These are phyloP conservation scores for Tolypocladium sp. DNA, from an alignment of 2,329 filamentous ascomycete species.

Conservation along the genomic window DNA sequence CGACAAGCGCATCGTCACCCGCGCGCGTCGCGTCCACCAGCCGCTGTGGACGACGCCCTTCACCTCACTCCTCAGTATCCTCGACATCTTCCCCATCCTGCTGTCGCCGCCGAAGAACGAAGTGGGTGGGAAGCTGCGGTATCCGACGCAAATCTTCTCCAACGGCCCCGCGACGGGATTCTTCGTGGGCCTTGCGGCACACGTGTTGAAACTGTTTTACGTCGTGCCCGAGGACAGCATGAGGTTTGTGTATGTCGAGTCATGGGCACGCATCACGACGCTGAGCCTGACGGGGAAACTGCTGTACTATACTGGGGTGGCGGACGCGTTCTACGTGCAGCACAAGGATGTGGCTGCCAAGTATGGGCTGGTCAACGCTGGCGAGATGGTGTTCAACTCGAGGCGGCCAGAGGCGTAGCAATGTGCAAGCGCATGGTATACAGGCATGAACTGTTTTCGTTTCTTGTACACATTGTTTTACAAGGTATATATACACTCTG, in stretches of 20 bases:
- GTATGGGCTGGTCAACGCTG: conserved; percentile 27
- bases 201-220: conserved; percentile 36
- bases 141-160: conserved; percentile 69
- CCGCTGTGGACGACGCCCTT: conserved; percentile 63
- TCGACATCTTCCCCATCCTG: conserved; percentile 51
- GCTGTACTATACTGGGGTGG: conserved; percentile 52
- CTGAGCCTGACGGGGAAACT: conserved; percentile 80
- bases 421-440: neutral
- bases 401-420: conserved; percentile 12
- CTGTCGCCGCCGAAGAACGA: conserved; percentile 18
- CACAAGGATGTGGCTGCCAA: conserved; percentile 54
- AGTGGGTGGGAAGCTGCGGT: conserved; percentile 20
- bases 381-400: conserved; percentile 30
- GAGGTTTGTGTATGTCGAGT: conserved; percentile 80
- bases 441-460: neutral
- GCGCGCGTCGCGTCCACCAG: conserved; percentile 78
- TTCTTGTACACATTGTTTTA: conserved; percentile 10
- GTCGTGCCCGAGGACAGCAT: conserved; percentile 45
- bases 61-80: conserved; percentile 57
- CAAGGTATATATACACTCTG: conserved; percentile 9
- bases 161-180: conserved; percentile 88
- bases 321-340: conserved; percentile 76
- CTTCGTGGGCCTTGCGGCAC: conserved; percentile 51
- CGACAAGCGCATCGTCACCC: conserved; percentile 58
- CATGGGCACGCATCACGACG: conserved; percentile 76